Base-by-base conservation (phyloP, 192 early-diverging fungal species). In the Chytriomyces sp. region DNA sequence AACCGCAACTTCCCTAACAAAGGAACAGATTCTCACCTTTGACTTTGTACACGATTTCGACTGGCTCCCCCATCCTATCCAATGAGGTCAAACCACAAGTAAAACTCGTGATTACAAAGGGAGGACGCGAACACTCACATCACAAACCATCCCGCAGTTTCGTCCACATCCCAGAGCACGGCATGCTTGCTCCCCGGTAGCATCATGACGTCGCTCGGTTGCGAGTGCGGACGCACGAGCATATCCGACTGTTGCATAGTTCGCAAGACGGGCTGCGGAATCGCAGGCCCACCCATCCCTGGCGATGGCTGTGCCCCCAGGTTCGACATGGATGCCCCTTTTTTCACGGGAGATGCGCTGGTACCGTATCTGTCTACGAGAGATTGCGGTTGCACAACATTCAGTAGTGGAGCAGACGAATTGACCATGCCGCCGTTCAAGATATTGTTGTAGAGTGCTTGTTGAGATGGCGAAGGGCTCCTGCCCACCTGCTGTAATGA, bases 151-250 rank as follows among this genome's bases (percentile, higher is more conserved):
- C 17, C 37, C 0, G 56, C 68, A 14, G 68, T 70, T 26, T 70
- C 68, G 3, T 70, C 68, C 1, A 59, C 57, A 59, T 70, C 68
- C 68, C 68, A 70, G 14, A 59, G 33, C 53, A 70, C 31, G n/a
- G 68, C 55, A 41, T 70, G 68, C 44, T 41, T 57, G 22, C 55
- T 59, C 17, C 68, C 68, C 5, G 66, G 49, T 12, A 70, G 8
- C 36, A 28, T 19, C 7, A 70, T 17, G 17, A 59, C 68, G 17
- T 25, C 37, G 5, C 14, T 25, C 39, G 68, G 68, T 49, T 52
- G 33, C 14, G 62, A 64, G 10, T 44, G 37, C 10, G 62, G 62
- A 14, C 62, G 37, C 14, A 12, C 6, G 12, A 19, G 8, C 37
- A 44, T 44, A n/a, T n/a, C n/a, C n/a, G n/a, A 12, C 2, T 36